Evolutionary conservation across 768 basidiomycete species (phyloP).

Genomic region (Termitomyces heimii): DNA sequence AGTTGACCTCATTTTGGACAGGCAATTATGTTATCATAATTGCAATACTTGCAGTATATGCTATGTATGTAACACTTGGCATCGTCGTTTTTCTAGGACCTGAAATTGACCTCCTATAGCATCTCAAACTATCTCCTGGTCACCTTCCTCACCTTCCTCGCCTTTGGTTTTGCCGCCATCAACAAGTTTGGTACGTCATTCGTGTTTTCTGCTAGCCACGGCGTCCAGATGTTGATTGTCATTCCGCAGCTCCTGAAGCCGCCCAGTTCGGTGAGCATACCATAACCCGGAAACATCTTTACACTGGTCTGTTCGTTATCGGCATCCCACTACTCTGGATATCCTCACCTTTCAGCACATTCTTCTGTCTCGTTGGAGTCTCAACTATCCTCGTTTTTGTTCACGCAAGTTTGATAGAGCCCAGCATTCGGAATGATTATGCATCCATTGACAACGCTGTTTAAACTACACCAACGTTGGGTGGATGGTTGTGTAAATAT

Average conservation of each 20-base stretch:
- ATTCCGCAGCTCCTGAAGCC: conserved; percentile 66
- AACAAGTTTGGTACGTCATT: conserved; percentile 74
- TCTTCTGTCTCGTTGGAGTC: conserved; percentile 94
- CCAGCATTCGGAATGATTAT: conserved; percentile 93
- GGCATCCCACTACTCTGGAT: conserved; percentile 85
- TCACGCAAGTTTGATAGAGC: conserved; percentile 88
- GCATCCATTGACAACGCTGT: conserved; percentile 62
- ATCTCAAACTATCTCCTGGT: conserved; percentile 81
- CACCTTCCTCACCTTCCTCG: conserved; percentile 79
- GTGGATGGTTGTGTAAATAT: neutral
- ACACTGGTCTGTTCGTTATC: conserved; percentile 84
- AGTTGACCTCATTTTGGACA: conserved; percentile 19
- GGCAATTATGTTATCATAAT: conserved; percentile 88
- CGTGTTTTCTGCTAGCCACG: neutral
- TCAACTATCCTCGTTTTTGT: conserved; percentile 78
- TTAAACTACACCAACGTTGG: neutral
- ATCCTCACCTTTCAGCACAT: conserved; percentile 68
- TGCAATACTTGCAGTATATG: conserved; percentile 75
- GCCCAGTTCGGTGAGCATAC: conserved; percentile 76
- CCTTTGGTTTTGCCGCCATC: conserved; percentile 87
- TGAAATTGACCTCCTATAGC: conserved; percentile 28
- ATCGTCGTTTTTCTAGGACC: neutral
- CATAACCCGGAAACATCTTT: conserved; percentile 86
- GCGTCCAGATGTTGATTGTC: neutral
- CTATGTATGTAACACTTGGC: conserved; percentile 46